phyloP scores from a whole-genome alignment of 805 yeast genomes.

The Hyphopichia homilentoma region DNA sequence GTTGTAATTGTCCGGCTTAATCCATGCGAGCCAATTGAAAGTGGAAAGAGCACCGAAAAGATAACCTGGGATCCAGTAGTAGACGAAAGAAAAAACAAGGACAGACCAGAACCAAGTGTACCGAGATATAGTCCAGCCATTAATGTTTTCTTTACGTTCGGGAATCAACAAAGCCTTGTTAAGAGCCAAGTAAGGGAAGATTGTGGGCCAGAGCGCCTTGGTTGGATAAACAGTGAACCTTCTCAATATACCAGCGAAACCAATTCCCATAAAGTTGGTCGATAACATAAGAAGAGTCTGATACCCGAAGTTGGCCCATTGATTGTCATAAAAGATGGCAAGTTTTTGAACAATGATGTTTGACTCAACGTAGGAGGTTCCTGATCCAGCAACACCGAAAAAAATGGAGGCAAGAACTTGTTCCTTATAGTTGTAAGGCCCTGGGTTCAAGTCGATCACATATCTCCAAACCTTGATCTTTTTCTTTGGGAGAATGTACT shows the following conservation, averaged over 20 bases:
- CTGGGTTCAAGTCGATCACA: constrained; percentile 4
- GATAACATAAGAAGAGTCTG: constrained; percentile 19
- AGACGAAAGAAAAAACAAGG: constrained; percentile 27
- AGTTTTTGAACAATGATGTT: constrained; percentile 20
- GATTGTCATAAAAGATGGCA: constrained; percentile 22
- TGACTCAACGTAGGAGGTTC: constrained; percentile 12
- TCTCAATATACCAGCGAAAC: constrained; percentile 26
- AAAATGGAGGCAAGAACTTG: constrained; percentile 57
- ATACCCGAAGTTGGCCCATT: constrained; percentile 20
- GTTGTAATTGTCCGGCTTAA: constrained; percentile 45
- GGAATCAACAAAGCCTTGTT: constrained; percentile 21
- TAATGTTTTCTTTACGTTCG: constrained; percentile 23
- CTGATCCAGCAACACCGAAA: constrained; percentile 17
- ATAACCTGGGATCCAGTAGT: constrained; percentile 45
- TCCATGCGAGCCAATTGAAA: constrained; percentile 60
- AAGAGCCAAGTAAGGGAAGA: constrained; percentile 26
- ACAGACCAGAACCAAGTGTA: constrained; percentile 15
- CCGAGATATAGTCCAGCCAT: constrained; percentile 29
- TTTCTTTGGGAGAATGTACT: constrained; percentile 34
- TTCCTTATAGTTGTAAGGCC: constrained; percentile 50
- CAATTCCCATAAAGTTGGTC: constrained; percentile 27
- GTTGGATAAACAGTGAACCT: constrained; percentile 46
- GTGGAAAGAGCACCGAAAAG: constrained; percentile 38
- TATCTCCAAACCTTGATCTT: constrained; percentile 16
- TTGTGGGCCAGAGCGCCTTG: constrained; percentile 50